Evolutionary conservation across 164 flowering plant genomes (phyloP), one percentile per base, ranked within the genome.

Genomic region (Litsea cubeba): DNA sequence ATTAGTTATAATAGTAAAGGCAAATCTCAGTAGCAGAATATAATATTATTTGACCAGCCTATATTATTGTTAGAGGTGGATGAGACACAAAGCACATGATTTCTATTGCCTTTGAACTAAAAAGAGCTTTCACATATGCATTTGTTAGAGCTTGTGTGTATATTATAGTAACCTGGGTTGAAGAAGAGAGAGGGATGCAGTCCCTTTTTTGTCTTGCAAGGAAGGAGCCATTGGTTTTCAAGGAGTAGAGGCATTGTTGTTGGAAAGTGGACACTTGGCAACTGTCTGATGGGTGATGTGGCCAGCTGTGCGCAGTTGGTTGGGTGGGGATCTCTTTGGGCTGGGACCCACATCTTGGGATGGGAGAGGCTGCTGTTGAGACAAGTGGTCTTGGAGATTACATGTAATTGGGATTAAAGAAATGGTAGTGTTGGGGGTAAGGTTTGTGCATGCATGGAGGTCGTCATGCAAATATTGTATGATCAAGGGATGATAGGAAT

Each of bases 11-110:
- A 50, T 49, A 69, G 57, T 49, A 25, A 49, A 30, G 12, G 71
- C 5, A 69, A 50, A 69, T 69, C 71, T 69, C 60, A 50, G 62
- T 69, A 23, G 15, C 60, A 23, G 71, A 69, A 69, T 49, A 69
- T 49, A 69, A 69, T 69, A 69, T 49, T 49, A 50, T 69, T 69
- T 69, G 71, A 50, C 71, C 58, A 49, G 15, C 28, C 14, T 14
- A 1, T 22, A 49, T 23, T 30, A 5, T 49, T 65, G 71, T 69
- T 69, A 69, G 71, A 14, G 71, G 71, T 69, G 58, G 71, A 69
- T 69, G 71, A 65, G 68, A 65, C 46, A 28, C 68, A 17, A 20
- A 12, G 20, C 3, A 51, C 18, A 17, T 12, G 58, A 51, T 51
- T 51, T 51, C 58, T 51, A 51, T 17, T 12, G 58, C 17, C 5